Evolutionary conservation across 2,329 filamentous ascomycete species (phyloP).

Genomic region (Raffaelea deltoideospora): DNA sequence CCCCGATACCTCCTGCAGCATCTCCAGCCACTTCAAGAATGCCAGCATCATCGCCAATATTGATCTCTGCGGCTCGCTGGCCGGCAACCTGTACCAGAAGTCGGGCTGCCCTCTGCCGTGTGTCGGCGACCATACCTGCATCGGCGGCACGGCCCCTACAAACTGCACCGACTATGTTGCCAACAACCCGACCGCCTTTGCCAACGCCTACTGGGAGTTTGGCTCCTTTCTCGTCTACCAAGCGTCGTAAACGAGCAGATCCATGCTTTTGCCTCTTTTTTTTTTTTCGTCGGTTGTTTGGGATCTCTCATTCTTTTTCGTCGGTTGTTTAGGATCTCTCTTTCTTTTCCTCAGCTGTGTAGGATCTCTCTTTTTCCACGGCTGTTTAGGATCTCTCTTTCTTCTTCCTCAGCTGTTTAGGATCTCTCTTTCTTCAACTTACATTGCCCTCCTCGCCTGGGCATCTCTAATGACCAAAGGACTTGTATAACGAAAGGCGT

Average conservation of each 20-base stretch:
- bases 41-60: conserved; percentile 53
- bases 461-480: too few relatives aligned
- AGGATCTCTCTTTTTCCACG: not conserved
- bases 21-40: conserved; percentile 44
- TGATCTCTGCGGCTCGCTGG: conserved; percentile 45
- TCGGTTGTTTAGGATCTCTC: too few relatives aligned
- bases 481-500: too few relatives aligned
- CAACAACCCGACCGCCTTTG: conserved; percentile 38
- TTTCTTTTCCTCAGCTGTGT: not conserved
- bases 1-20: conserved; percentile 45
- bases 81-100: conserved; percentile 27
- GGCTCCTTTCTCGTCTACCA: conserved; percentile 43
- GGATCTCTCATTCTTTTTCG: not conserved
- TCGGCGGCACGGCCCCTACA: conserved; percentile 19
- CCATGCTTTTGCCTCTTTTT: not conserved
- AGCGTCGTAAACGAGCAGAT: conserved; percentile 11
- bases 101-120: conserved; percentile 23
- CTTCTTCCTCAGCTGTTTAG: too few relatives aligned
- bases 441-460: too few relatives aligned
- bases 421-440: too few relatives aligned
- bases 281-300: not conserved
- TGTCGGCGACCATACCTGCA: conserved; percentile 9
- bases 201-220: conserved; percentile 51
- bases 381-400: too few relatives aligned
- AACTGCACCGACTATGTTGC: conserved; percentile 44